Evolutionary conservation across 768 basidiomycete genomes (phyloP).

Genomic region (Suillus ampliporus): DNA sequence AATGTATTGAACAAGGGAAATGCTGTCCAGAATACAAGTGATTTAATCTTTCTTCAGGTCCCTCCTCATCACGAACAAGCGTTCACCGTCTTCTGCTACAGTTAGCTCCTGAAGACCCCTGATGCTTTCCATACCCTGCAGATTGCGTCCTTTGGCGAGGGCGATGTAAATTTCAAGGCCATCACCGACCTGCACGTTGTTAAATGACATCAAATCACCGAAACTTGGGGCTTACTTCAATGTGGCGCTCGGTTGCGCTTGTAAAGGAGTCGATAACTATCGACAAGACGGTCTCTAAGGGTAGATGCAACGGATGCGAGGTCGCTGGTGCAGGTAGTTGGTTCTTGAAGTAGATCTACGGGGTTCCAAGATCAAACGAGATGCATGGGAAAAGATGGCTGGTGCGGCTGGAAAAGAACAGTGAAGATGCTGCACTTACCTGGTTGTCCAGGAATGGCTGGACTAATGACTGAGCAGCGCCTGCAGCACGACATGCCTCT

Average conservation of each 20-base stretch:
- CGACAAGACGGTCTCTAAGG: constrained; percentile 76
- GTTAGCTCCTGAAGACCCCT: constrained; percentile 69
- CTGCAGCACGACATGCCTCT: constrained; percentile 94
- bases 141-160: constrained; percentile 67
- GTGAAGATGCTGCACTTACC: constrained; percentile 53
- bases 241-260: constrained; percentile 96
- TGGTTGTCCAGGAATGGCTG: constrained; percentile 99
- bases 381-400: constrained; percentile 50
- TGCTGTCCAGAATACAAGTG: constrained; percentile 10
- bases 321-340: constrained; percentile 77
- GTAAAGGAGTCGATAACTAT: constrained; percentile 98
- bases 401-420: constrained; percentile 26
- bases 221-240: constrained; percentile 66
- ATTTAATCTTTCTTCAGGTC: constrained; percentile 84
- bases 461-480: constrained; percentile 91
- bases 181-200: constrained; percentile 78
- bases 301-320: constrained; percentile 80
- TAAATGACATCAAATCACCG: constrained; percentile 9
- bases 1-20: background rate
- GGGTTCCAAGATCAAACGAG: constrained; percentile 23
- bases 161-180: constrained; percentile 92
- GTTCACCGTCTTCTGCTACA: constrained; percentile 65
- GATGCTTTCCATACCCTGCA: constrained; percentile 61
- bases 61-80: constrained; percentile 75
- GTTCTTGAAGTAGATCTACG: constrained; percentile 97